These are phyloP conservation scores for sorghum (Sorghum bicolor) DNA, from an alignment of 176 grass and related monocot genomes.

Conservation along the genomic window Sorghum_bicolor_NCBIv3 NC_012875.2:430501-431000, in stretches of 20 bases:
- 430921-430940: not conserved
- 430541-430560: too few species aligned
- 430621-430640: not conserved
- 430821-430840: not conserved
- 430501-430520: not conserved
- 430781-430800: not conserved
- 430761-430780: not conserved
- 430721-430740: not conserved
- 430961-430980: not conserved
- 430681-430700: not conserved
- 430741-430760: not conserved
- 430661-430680: not conserved
- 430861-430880: not conserved
- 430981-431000: conserved; percentile 5
- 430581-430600: not conserved
- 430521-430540: too few species aligned
- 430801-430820: not conserved
- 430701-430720: not conserved
- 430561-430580: not conserved
- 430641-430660: not conserved
- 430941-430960: not conserved
- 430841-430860: not conserved
- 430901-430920: not conserved
- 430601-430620: not conserved
- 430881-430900: not conserved